These are phyloP conservation scores for Fusarium piperis DNA, from an alignment of 2,329 filamentous ascomycete species.

Conservation along the genomic window DNA sequence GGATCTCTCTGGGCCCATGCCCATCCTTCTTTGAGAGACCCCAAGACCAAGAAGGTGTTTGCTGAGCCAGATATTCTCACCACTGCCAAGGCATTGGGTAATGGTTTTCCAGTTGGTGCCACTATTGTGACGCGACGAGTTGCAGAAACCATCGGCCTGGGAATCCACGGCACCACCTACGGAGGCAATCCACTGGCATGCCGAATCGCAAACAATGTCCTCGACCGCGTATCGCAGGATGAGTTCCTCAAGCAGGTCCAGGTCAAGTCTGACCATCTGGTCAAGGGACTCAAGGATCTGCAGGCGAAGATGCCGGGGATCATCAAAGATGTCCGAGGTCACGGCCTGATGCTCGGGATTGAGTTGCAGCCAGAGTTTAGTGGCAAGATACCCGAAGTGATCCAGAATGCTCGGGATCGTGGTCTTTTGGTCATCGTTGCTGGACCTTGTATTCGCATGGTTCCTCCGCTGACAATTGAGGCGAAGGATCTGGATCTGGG, in stretches of 20 bases:
- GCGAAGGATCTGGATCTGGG: background rate
- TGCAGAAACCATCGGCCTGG: background rate
- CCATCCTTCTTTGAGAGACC: background rate
- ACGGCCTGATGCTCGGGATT: background rate
- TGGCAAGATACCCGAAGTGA: background rate
- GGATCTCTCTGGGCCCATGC: conserved; percentile 6
- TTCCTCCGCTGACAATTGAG: conserved; percentile 3
- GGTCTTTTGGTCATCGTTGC: conserved; percentile 2
- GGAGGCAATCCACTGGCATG: conserved; percentile 6
- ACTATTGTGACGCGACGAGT: conserved; percentile 1
- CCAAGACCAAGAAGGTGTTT: conserved; percentile 1
- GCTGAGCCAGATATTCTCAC: conserved; percentile 5
- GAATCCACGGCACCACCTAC: conserved; percentile 2
- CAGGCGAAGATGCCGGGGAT: background rate
- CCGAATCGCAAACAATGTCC: conserved; percentile 1
- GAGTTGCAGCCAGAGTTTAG: background rate
- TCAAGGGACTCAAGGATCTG: background rate
- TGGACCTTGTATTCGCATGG: conserved; percentile 1
- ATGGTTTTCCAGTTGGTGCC: conserved; percentile 1
- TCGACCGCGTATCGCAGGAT: background rate
- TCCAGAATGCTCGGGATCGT: background rate
- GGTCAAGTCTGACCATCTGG: background rate
- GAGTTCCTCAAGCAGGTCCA: background rate
- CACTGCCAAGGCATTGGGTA: conserved; percentile 1
- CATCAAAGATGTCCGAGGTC: background rate